These are phyloP conservation scores for Penicillium sp. DNA, from an alignment of 2,329 filamentous ascomycete genomes.

Conservation along the genomic window DNA sequence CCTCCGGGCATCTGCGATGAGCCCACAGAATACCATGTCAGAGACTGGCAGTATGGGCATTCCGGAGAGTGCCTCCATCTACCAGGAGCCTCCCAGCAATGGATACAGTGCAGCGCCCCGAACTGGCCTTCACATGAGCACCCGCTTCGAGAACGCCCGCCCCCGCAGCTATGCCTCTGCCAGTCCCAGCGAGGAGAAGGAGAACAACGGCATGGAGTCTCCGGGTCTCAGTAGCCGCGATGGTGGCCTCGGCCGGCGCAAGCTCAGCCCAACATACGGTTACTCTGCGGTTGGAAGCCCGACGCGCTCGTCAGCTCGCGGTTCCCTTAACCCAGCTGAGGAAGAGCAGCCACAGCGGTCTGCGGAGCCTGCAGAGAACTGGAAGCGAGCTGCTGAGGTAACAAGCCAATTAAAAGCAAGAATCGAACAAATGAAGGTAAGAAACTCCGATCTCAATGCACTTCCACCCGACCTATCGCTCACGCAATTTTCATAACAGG, in stretches of 20 bases:
- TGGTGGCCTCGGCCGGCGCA: conserved; percentile 38
- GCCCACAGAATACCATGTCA: conserved; percentile 33
- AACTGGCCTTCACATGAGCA: conserved; percentile 37
- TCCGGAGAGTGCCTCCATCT: conserved; percentile 51
- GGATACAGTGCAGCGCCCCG: conserved; percentile 29
- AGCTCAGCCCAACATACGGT: conserved; percentile 45
- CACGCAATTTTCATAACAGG: conserved; percentile 29
- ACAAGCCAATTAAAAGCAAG: conserved; percentile 95
- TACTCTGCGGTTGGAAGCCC: conserved; percentile 41
- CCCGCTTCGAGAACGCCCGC: conserved; percentile 42
- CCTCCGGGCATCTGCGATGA: conserved; percentile 41
- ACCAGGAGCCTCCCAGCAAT: conserved; percentile 38
- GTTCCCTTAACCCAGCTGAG: conserved; percentile 38
- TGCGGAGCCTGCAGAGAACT: conserved; percentile 73
- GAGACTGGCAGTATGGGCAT: conserved; percentile 54
- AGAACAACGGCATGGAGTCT: conserved; percentile 55
- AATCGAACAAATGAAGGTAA: conserved; percentile 95
- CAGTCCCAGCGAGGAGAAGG: conserved; percentile 70
- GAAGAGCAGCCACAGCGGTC: conserved; percentile 34
- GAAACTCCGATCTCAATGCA: conserved; percentile 1
- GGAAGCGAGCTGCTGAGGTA: conserved; percentile 95
- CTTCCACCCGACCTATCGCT: neutral
- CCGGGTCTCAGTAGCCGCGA: conserved; percentile 33
- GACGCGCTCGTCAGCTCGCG: conserved; percentile 35
- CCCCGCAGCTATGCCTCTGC: conserved; percentile 45